Evolutionary conservation across 352 stramenopile species (phyloP).

Genomic region (Thraustochytrium striatum): DNA sequence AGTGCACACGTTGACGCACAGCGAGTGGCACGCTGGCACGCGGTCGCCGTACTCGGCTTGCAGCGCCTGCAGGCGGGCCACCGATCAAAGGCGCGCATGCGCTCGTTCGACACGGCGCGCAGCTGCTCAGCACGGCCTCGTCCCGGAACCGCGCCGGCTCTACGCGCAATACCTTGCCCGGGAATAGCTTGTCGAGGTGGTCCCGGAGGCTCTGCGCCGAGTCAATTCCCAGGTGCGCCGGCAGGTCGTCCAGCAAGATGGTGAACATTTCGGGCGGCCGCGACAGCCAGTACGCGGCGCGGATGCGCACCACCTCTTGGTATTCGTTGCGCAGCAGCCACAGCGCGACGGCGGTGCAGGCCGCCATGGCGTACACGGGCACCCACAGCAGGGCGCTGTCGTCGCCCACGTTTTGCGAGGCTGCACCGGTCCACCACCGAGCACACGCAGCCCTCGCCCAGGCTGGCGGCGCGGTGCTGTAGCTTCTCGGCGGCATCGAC

Average conservation of each 20-base stretch:
- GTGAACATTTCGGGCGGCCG: constrained; percentile 48
- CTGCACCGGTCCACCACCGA: constrained; percentile 4
- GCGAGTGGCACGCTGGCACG: constrained; percentile 5
- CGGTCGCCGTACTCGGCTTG: background rate
- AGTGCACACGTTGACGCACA: constrained; percentile 30
- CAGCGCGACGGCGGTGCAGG: background rate
- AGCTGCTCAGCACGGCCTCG: constrained; percentile 21
- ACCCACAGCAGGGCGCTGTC: constrained; percentile 18
- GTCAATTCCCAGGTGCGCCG: constrained; percentile 17
- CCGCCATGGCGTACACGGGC: constrained; percentile 2
- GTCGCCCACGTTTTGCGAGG: background rate
- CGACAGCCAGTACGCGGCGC: constrained; percentile 33
- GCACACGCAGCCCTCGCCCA: constrained; percentile 11
- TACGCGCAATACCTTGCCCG: constrained; percentile 21
- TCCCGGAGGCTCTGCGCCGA: background rate
- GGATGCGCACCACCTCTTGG: constrained; percentile 35
- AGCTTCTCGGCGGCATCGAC: background rate
- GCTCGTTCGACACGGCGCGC: background rate
- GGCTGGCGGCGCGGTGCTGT: background rate
- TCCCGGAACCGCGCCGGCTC: constrained; percentile 34
- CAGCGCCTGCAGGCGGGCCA: constrained; percentile 28
- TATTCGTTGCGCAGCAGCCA: constrained; percentile 40
- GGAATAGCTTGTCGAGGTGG: constrained; percentile 29
- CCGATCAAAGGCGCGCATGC: constrained; percentile 20
- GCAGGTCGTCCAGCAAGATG: constrained; percentile 39